These are phyloP conservation scores for Neonectria neomacrospora DNA, from an alignment of 2,329 filamentous ascomycete genomes.

Conservation along the genomic window DNA sequence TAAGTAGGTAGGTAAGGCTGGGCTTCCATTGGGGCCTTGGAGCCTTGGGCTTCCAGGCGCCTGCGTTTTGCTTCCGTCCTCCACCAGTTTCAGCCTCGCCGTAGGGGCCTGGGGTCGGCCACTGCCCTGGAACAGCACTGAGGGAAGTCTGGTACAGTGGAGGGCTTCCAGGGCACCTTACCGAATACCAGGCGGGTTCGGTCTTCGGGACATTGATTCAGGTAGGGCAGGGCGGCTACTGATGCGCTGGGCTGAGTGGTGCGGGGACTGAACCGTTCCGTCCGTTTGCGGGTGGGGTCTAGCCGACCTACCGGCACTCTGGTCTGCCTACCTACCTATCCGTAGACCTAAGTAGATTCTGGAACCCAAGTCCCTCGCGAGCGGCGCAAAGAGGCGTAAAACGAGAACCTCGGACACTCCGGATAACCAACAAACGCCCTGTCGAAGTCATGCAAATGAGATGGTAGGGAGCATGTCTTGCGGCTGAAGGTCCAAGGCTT, in stretches of 20 bases:
- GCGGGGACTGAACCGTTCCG: conserved; percentile 8
- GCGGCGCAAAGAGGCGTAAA: conserved; percentile 10
- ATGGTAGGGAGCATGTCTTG: neutral
- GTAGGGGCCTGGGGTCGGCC: neutral
- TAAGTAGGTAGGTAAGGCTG: too few relatives aligned
- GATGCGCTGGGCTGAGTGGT: conserved; percentile 1
- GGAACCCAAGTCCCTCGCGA: conserved; percentile 1
- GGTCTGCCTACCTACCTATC: neutral
- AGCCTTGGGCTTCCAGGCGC: conserved; percentile 12
- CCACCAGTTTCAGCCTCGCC: conserved; percentile 19
- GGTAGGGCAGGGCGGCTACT: neutral
- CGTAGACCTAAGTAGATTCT: neutral
- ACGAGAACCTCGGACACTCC: conserved; percentile 13
- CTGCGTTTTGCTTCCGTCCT: conserved; percentile 9
- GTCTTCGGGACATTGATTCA: conserved; percentile 15
- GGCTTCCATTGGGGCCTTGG: neutral
- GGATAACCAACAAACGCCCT: conserved; percentile 1
- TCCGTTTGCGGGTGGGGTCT: conserved; percentile 7
- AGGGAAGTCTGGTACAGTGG: neutral
- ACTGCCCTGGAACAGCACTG: conserved; percentile 7
- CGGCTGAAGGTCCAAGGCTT: neutral
- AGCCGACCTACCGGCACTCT: too few relatives aligned
- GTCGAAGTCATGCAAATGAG: neutral
- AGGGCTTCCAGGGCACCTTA: conserved; percentile 2
- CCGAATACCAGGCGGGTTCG: neutral